Base-by-base conservation (phyloP, 306 rosid species). In the Fagus crenata region DNA sequence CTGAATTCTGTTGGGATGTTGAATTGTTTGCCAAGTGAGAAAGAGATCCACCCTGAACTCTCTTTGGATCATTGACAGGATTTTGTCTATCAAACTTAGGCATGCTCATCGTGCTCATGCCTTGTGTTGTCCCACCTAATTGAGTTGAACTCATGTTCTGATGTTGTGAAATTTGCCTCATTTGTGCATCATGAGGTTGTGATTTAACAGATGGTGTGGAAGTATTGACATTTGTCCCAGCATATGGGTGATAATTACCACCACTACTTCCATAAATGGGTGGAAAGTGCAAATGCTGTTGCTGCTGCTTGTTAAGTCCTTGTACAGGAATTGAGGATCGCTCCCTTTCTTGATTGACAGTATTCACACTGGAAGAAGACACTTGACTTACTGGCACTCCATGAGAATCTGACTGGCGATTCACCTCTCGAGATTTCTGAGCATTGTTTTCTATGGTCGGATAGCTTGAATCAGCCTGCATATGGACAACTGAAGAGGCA, bases 281-380 rank as follows among this genome's bases (percentile, higher is more conserved):
- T 12, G 97, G 89, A 69, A 85, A 88, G 74, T 85, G 96, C 72
- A 89, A 77, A 82, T 81, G 90, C 31, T 88, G 96, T 31, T 87
- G 92, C 77, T 91, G 93, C 82, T 86, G 93, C 85, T 84, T 87
- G 76, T 73, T 88, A 60, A 86, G 89, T 64, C 96, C 92, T 81
- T 90, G 93, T 40, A 82, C 54, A 61, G 90, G 80, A 84, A 80
- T 78, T 31, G 88, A 75, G 56, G 94, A 83, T 83, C 86, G 83
- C 68, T 91, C 92, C 79, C 85, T 77, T 74, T 89, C 97, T 80
- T 90, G 98, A 82, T 77, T 85, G 69, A 81, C 76, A 54, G 78
- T 69, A 65, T 75, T 87, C 54, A 83, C 63, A 84, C 68, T 81
- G 42, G 96, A 87, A 80, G 87, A 69, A 87, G 93, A 53, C 64